Base-by-base conservation (phyloP, 352 stramenopile species). In the Discostella stelligera region DNA sequence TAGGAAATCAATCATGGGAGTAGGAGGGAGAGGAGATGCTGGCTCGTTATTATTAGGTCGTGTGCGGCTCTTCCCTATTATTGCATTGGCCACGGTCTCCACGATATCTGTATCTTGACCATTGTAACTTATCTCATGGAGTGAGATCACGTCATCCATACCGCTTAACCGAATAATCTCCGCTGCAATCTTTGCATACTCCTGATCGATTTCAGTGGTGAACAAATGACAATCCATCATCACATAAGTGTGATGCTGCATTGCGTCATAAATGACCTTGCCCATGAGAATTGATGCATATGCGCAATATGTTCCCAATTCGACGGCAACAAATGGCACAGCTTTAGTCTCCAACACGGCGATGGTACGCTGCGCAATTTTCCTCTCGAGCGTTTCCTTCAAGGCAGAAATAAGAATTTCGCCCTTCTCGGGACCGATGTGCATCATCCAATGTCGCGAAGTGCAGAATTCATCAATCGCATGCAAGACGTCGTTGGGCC, bases 361-460 rank as follows among this genome's bases (percentile, higher is more conserved):
- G 21, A 8, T 44, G 7, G 21, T 18, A 14, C 9, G 16, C 1
- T 48, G n/a, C 55, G 13, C 7, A 13, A 16, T 46, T 21, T 52
- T 66, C 58, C 23, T 50, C 41, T 44, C 41, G 7, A 53, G n/a
- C 37, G 58, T 3, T 16, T 68, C 50, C 16, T 55, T 63, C 13
- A 92, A 56, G 46, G 78, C 82, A 6, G 46, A 1, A n/a, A 67
- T 27, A 0, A 94, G 9, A 32, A 87, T 72, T 0, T 48, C 50
- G 27, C 74, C 84, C 63, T 94, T 94, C 50, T 90, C 71, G 14
- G 82, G 69, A 30, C 89, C 89, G 32, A 93, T 66, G 66, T 93
- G 82, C 89, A 94, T 94, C 89, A 93, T 93, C 85, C 89, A 94
- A 77, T 94, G 87, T 39, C 85, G 46, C 11, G 66, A 52, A 8